Conservation (phyloP, 1,284 basidiomycete genomes). For the Erythrobasidium hasegawianum region DNA sequence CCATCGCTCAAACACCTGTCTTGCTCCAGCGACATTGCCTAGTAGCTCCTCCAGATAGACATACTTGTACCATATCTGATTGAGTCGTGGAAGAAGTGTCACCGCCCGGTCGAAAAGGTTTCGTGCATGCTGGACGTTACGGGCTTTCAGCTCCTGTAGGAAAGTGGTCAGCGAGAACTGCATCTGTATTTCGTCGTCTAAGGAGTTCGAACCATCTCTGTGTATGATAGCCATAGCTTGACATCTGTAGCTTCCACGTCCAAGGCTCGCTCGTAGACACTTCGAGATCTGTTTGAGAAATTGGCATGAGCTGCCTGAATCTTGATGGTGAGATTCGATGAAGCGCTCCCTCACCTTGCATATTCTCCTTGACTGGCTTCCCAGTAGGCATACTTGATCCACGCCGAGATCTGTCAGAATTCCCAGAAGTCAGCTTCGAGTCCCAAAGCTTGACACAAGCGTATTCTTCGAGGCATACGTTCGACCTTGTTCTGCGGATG, state of each 20-base stretch:
- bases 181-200: too few relatives aligned
- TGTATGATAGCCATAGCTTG: constrained; percentile 91
- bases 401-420: constrained; percentile 52
- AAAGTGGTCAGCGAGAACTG: neutral
- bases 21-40: constrained; percentile 88
- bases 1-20: constrained; percentile 98
- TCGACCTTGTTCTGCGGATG: constrained; percentile 81
- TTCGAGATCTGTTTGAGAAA: constrained; percentile 59
- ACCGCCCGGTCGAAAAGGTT: constrained; percentile 97
- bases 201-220: constrained; percentile 71
- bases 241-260: constrained; percentile 87
- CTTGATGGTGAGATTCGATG: too few relatives aligned
- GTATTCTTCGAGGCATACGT: constrained; percentile 64
- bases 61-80: constrained; percentile 97
- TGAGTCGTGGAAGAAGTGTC: constrained; percentile 88
- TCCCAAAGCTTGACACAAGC: constrained; percentile 21
- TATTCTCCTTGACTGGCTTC: constrained; percentile 97
- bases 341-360: constrained; percentile 64
- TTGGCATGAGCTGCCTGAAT: neutral
- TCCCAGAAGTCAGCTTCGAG: constrained; percentile 26
- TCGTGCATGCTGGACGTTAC: constrained; percentile 93
- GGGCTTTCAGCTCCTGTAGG: constrained; percentile 75
- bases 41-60: constrained; percentile 97
- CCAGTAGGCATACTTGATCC: constrained; percentile 63
- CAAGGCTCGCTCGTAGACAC: constrained; percentile 92